Base-by-base conservation (phyloP, 345 rosid species). In the Dipteronia sinensis region DNA sequence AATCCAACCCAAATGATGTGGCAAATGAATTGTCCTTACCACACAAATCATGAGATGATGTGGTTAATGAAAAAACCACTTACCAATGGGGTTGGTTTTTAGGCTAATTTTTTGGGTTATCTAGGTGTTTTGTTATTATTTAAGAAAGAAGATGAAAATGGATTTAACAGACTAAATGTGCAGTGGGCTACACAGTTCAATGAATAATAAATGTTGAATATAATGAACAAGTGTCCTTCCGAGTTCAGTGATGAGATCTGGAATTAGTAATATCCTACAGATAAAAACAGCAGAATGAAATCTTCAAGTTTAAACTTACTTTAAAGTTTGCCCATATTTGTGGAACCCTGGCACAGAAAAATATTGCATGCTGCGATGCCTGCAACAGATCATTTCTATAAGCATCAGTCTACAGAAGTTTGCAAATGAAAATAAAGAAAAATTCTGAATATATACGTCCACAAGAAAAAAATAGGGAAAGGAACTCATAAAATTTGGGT, bases 311-410 rank as follows among this genome's bases (percentile, higher is more conserved):
- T 46, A 67, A 75, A 86, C 98, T 91, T 80, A 93, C 95, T 71
- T 80, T 83, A 82, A 91, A 90, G 86, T 94, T 94, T 83, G 85
- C 79, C 99, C 93, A 94, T 83, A 96, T 96, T 78, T 92, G 99
- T 25, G 99, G 99, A 61, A 96, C 91, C 87, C 94, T 87, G 47
- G 98, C 97, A 87, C 80, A 89, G 82, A 96, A 92, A 81, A 96
- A 96, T 34, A 94, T 87, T 10, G 94, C 98, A 87, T 96, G 99
- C 76, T 96, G 99, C 59, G 95, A 96, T 66, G 93, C 97, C 99
- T 95, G 94, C 74, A 87, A 75, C 20, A 65, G 61, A 76, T 73
- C 31, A 55, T 77, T 67, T 42, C 49, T 29, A 61, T 42, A 71
- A 55, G 49, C 51, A 10, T 68, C 61, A 72, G 29, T 20, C 53